Conservation (phyloP, 2,329 filamentous ascomycete genomes). For the Aphanoascus verrucosus region DNA sequence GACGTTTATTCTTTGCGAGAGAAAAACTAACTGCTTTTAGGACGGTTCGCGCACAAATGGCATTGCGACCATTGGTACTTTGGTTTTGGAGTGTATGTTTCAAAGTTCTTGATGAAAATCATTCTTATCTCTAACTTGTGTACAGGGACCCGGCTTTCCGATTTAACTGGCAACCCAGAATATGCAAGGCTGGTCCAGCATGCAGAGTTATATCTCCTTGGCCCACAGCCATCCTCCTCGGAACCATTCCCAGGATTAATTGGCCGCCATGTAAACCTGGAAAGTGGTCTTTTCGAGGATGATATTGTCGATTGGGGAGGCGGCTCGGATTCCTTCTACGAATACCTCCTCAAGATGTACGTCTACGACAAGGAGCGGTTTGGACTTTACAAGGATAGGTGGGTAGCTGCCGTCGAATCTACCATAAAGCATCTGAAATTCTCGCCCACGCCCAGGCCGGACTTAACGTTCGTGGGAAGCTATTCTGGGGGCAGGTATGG, state of each 20-base stretch:
- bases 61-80: slow-evolving; percentile 63
- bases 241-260: slow-evolving; percentile 71
- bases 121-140: not conserved
- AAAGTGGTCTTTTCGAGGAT: slow-evolving; percentile 57
- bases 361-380: slow-evolving; percentile 62
- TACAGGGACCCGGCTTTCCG: slow-evolving; percentile 48
- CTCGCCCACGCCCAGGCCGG: slow-evolving; percentile 54
- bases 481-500: slow-evolving; percentile 29
- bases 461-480: slow-evolving; percentile 54
- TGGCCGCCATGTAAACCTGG: slow-evolving; percentile 55
- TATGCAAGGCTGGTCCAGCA: slow-evolving; percentile 58
- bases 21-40: slow-evolving; percentile 15
- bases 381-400: slow-evolving; percentile 53
- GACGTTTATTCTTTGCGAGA: not conserved
- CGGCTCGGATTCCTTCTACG: slow-evolving; percentile 71
- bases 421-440: slow-evolving; percentile 61
- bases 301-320: slow-evolving; percentile 64
- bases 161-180: slow-evolving; percentile 56
- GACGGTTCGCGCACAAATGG: slow-evolving; percentile 52
- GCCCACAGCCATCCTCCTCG: slow-evolving; percentile 49
- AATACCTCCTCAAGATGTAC: slow-evolving; percentile 88
- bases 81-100: slow-evolving; percentile 58
- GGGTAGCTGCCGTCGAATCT: slow-evolving; percentile 64
- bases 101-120: not conserved
- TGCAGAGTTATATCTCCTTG: slow-evolving; percentile 59